A percentile compares a stretch with the other conserved stretches of the same genome.
These are phyloP conservation scores for Torrubiella hemipterigena DNA, from an alignment of 2,329 filamentous ascomycete genomes.

Conservation along the genomic window DNA sequence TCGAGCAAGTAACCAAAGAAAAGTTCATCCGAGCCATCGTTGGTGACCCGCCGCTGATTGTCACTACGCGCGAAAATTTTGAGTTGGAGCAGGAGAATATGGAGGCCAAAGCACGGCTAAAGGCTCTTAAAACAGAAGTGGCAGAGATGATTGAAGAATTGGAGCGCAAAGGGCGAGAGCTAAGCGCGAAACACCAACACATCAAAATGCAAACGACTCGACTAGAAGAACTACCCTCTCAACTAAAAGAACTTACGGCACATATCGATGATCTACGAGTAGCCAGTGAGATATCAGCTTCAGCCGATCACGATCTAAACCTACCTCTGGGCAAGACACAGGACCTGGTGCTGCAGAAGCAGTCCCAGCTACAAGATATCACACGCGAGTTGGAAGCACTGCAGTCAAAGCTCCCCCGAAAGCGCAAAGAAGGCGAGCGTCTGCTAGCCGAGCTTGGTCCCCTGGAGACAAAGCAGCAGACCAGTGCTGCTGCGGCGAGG, in stretches of 20 bases:
- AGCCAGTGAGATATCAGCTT: constrained; percentile 20
- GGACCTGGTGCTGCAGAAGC: constrained; percentile 37
- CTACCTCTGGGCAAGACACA: constrained; percentile 47
- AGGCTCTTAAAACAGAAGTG: constrained; percentile 70
- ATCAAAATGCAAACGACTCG: constrained; percentile 35
- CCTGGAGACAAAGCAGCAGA: constrained; percentile 54
- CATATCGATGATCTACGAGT: constrained; percentile 32
- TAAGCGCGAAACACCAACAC: constrained; percentile 41
- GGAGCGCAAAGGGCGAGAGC: constrained; percentile 48
- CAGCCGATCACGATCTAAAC: constrained; percentile 33
- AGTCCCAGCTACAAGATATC: constrained; percentile 40
- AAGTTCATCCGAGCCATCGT: constrained; percentile 92
- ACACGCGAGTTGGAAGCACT: constrained; percentile 53
- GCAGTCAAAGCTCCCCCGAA: constrained; percentile 50
- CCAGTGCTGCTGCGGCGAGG: constrained; percentile 53
- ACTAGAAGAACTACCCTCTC: constrained; percentile 38
- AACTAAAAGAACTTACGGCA: constrained; percentile 34
- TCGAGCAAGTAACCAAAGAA: constrained; percentile 97
- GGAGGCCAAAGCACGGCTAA: constrained; percentile 61
- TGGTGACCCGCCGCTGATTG: constrained; percentile 76
- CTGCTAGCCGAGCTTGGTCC: constrained; percentile 56
- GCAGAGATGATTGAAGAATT: constrained; percentile 60
- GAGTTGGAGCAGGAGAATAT: constrained; percentile 60
- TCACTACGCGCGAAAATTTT: constrained; percentile 70
- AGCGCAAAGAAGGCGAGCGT: constrained; percentile 54